Base-by-base conservation (phyloP, 78 protist species). In the slime mould (Dictyostelium discoideum) region DNA sequence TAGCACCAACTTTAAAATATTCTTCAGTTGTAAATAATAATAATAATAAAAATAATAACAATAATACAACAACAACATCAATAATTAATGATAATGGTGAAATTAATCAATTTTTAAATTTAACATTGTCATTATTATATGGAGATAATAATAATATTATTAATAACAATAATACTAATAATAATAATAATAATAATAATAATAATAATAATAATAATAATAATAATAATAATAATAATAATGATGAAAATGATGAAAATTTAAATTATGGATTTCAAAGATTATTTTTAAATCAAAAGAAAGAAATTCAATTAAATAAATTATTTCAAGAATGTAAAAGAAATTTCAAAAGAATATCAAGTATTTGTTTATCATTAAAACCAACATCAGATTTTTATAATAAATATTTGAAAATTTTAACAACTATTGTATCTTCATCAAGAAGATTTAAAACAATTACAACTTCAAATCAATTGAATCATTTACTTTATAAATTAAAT, bases 361-460 rank as follows among this genome's bases (percentile, higher is more conserved):
- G 46, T 48, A 90, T 90, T 2, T 81, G 80, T 50, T 50, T 57
- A 5, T 5, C 60, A n/a, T 73, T 90, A 46, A 80, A 90, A 73
- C 84, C 95, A 54, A 90, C 95, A 10, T 90, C 95, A 4, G 95
- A 90, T 82, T 90, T 90, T 37, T 90, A 90, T 73, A 29, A 40
- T 39, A 82, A 67, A 77, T 90, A 46, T 83, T 29, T 90, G 63
- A 40, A 82, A 26, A 67, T 90, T 44, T 2, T 89, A 44, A 67
- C 72, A 42, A 46, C 11, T 46, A 65, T 77, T 16, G 32, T 22
- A 29, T 39, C n/a, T 5, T 5, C 29, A 65, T 10, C 42, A 42
- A 24, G 10, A 83, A 26, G 16, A 54, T 16, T 69, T 26, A 85
- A 13, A 24, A 24, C 79, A 44, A 24, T 20, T 18, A 77, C 20